Percentiles rank a stretch among this genome's conserved stretches.
These are phyloP conservation scores for Irineochytrium annulatum DNA, from an alignment of 192 early-diverging fungal genomes.

Conservation along the genomic window DNA sequence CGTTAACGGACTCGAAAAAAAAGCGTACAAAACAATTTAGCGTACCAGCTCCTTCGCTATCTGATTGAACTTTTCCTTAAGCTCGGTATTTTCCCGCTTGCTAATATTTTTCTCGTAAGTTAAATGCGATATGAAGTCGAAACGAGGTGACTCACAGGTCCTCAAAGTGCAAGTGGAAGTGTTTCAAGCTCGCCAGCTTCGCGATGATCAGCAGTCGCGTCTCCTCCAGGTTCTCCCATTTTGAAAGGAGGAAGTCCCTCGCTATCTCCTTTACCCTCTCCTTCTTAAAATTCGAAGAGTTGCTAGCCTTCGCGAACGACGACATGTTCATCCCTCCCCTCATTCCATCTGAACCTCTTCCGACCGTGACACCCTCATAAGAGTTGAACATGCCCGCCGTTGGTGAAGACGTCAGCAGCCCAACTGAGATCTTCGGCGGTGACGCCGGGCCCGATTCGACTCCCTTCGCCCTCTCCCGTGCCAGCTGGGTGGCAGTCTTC, in stretches of 20 bases:
- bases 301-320: constrained; percentile 11
- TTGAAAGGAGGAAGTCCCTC: constrained; percentile 11
- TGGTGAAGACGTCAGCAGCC: background rate
- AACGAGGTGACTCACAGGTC: constrained; percentile 7
- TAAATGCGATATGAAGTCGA: background rate
- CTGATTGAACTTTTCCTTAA: constrained; percentile 12
- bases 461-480: constrained; percentile 2
- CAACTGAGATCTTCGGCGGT: background rate
- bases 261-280: constrained; percentile 19
- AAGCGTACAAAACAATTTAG: background rate
- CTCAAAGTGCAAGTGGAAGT: constrained; percentile 15
- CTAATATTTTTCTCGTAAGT: constrained; percentile 9
- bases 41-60: constrained; percentile 1
- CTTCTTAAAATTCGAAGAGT: constrained; percentile 23
- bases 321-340: background rate
- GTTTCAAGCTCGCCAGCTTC: constrained; percentile 17
- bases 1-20: background rate
- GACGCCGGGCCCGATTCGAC: background rate
- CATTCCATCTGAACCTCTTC: background rate
- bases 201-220: constrained; percentile 21
- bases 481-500: background rate
- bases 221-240: constrained; percentile 22
- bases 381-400: too few species aligned
- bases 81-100: constrained; percentile 23
- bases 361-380: background rate